Percentiles rank a stretch among this genome's conserved stretches.
These are phyloP conservation scores for Phaeoacremonium minimum DNA, from an alignment of 2,329 filamentous ascomycete genomes.

Conservation along the genomic window DNA sequence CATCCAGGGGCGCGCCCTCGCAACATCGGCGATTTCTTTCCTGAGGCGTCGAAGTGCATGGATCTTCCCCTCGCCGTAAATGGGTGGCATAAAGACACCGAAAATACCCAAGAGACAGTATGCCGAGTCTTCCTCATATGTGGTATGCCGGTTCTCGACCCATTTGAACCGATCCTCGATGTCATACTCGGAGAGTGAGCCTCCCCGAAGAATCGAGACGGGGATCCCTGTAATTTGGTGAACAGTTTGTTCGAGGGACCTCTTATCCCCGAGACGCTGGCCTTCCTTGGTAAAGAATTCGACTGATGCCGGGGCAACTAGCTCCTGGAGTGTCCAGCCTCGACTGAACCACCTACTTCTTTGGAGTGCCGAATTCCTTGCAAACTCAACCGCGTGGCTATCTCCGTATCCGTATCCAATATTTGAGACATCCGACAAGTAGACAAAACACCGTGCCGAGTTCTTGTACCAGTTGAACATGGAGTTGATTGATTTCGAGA, in stretches of 20 bases:
- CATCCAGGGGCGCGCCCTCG: background rate
- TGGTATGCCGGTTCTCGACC: slow-evolving; percentile 14
- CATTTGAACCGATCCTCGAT: slow-evolving; percentile 17
- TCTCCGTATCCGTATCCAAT: background rate
- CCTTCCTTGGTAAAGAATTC: slow-evolving; percentile 19
- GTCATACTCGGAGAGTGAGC: slow-evolving; percentile 10
- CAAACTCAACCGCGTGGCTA: background rate
- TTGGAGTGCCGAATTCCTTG: slow-evolving; percentile 4
- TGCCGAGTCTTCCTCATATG: slow-evolving; percentile 14
- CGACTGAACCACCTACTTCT: slow-evolving; percentile 4
- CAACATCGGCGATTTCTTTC: background rate
- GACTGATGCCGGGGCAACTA: slow-evolving; percentile 16
- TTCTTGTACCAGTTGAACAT: slow-evolving; percentile 4
- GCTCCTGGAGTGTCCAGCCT: slow-evolving; percentile 15
- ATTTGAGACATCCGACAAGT: slow-evolving; percentile 5
- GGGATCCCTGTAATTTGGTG: slow-evolving; percentile 16
- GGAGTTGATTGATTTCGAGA: slow-evolving; percentile 7
- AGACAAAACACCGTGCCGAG: slow-evolving; percentile 6
- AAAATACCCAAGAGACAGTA: slow-evolving; percentile 19
- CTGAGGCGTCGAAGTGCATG: slow-evolving; percentile 9
- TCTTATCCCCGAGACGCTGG: slow-evolving; percentile 16
- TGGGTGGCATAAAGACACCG: slow-evolving; percentile 12
- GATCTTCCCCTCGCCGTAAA: slow-evolving; percentile 13
- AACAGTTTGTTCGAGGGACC: slow-evolving; percentile 13
- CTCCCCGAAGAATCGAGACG: slow-evolving; percentile 10